Base-by-base conservation (phyloP, 176 grass and related monocot species). In the Carex kokanica region DNA sequence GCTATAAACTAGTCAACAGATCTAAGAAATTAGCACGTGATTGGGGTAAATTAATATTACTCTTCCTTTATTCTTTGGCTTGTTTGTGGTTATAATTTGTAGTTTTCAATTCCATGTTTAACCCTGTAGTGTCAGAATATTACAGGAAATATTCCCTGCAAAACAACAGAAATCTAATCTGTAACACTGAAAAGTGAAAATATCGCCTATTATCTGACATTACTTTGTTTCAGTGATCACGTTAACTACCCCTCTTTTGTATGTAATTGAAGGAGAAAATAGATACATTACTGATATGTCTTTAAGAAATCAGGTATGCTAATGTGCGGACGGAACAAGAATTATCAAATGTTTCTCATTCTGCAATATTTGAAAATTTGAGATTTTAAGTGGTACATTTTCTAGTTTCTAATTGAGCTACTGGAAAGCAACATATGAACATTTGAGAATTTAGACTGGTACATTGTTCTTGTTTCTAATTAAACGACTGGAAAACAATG, bases 1-100 rank as follows among this genome's bases (percentile, higher is more conserved):
- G 95, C 17, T 93, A 90, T 83, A 83, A 88, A 56, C 85, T 98
- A 74, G 84, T 98, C 85, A 85, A 81, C 79, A 91, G 88, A 75
- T 98, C 92, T 52, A 93, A 93, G 80, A 61, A 87, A 88, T 71
- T 90, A 69, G 95, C 92, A 86, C 79, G 14, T 84, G 64, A 89
- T 87, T 93, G 92, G 95, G 95, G 92, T 95, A 74, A 88, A 84
- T 83, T 36, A 31, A 36, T 88, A 84, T 60, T 47, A 34, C 52
- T 69, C 62, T 63, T 20, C 82, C 58, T 54, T 41, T 78, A 36
- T 62, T 78, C 38, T 23, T 31, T 32, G 49, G 73, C 13, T 77
- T 55, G 20, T 77, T 18, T 31, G 49, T 54, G 6, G 16, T 55
- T 77, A 55, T 8, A 29, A 77, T 55, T 54, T 55, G 47, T 29